Evolutionary conservation across 768 basidiomycete genomes (phyloP), one percentile per base, ranked within the genome.

Genomic region (Phanerochaete carnosa): DNA sequence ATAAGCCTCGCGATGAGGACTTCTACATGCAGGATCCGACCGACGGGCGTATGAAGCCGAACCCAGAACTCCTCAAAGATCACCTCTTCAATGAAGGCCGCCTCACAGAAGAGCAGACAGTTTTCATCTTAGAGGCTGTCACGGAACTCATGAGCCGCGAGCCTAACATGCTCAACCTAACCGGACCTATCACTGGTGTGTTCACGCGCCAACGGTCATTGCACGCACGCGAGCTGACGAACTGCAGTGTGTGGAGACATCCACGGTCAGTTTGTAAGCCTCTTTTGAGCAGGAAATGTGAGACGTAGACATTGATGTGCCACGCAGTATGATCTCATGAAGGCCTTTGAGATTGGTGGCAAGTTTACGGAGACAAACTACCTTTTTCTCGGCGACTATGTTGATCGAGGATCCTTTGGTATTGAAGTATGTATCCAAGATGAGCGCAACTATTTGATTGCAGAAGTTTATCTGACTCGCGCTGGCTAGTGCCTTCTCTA

Each of bases 351-450:
- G 68, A 89, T 98, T 30, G 96, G 96, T 30, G 96, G 96, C 2
- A 85, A 84, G 63, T 80, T 94, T 50, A 73, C 83, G 23, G 89
- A 96, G 35, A 97, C 88, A 61, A 80, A 86, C n/a, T 98, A 98
- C 78, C 78, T 97, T 46, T 98, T 98, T 75, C 79, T 98, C 25
- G 96, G 96, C 32, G 96, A 98, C 73, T 98, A 98, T 73, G 95
- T 98, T 43, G 96, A 98, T 75, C 86, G 96, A 45, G 96, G 96
- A 28, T 90, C 92, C 76, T 98, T 98, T 70, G 85, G 85, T n/a
- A 85, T 89, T 60, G 88, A 89, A 75, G 39, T 43, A 9, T 19
- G 39, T 43, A 19, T 19, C 19, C 8, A 19, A 12, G 39, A 9
- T n/a, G n/a, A n/a, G n/a, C n/a, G n/a, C 8, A 12, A 19, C 19